phyloP scores from a whole-genome alignment of 768 basidiomycete genomes.

The Naganishia randhawae region DNA sequence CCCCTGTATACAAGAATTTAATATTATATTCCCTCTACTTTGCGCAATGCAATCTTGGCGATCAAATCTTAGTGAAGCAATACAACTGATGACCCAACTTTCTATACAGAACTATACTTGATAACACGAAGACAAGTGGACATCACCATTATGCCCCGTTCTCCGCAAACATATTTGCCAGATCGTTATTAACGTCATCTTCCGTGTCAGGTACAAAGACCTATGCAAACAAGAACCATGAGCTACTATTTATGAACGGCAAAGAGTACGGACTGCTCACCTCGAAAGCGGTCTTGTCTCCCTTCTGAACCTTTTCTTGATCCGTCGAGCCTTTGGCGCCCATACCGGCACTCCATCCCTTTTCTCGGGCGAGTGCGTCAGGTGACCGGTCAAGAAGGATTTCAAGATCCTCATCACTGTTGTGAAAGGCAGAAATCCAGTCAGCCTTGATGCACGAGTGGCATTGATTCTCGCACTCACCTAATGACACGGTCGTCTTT shows the following conservation, averaged over 20 bases:
- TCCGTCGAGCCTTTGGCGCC: constrained; percentile 16
- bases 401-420: constrained; percentile 71
- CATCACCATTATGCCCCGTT: neutral
- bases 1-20: neutral
- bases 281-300: constrained; percentile 30
- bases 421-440: neutral
- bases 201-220: constrained; percentile 17
- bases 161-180: constrained; percentile 20
- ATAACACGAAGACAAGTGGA: neutral
- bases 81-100: neutral
- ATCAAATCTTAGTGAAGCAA: neutral
- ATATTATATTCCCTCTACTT: no score
- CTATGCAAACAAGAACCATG: neutral
- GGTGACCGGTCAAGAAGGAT: constrained; percentile 68
- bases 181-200: constrained; percentile 14
- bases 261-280: constrained; percentile 31
- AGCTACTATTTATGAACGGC: neutral
- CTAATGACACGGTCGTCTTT: constrained; percentile 67
- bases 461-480: constrained; percentile 29
- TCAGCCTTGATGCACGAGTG: neutral
- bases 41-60: no score
- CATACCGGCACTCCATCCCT: constrained; percentile 47
- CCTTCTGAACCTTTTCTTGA: constrained; percentile 21
- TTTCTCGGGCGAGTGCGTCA: constrained; percentile 45
- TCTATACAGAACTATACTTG: neutral